Percentiles rank a stretch among this genome's conserved stretches.
phyloP scores from a whole-genome alignment of 345 rosid species.

The Rhizophora mangle region DNA sequence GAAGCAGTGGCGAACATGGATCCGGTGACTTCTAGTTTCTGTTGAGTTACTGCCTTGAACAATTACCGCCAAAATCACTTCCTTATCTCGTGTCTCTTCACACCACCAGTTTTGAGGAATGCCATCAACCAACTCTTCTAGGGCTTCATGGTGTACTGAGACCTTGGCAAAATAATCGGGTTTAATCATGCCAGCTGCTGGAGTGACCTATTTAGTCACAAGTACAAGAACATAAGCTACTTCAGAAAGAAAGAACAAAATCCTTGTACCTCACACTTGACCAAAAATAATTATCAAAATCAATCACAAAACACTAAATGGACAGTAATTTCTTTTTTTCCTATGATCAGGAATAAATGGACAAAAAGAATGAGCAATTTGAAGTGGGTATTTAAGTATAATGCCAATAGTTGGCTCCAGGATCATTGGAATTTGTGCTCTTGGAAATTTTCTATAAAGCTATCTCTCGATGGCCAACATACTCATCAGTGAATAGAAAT shows the following conservation, averaged over 20 bases:
- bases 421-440: no score
- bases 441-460: no score
- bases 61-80: slow-evolving; percentile 54
- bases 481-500: neutral
- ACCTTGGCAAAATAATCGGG: slow-evolving; percentile 60
- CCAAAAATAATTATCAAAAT: no score
- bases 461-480: no score
- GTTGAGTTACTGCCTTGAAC: slow-evolving; percentile 60
- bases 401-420: no score
- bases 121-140: slow-evolving; percentile 83
- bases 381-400: no score
- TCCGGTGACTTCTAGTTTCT: slow-evolving; percentile 50
- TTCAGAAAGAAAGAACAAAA: neutral
- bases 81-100: slow-evolving; percentile 85
- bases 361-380: no score
- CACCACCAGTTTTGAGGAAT: slow-evolving; percentile 89
- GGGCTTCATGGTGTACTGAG: slow-evolving; percentile 69
- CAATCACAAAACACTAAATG: no score
- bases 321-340: no score
- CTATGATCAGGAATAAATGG: no score
- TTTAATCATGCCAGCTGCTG: slow-evolving; percentile 74
- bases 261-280: no score
- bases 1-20: slow-evolving; percentile 71
- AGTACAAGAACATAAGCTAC: slow-evolving; percentile 6
- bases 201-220: slow-evolving; percentile 55